Conservation (phyloP, 768 basidiomycete genomes). For the Boletus sp. region DNA sequence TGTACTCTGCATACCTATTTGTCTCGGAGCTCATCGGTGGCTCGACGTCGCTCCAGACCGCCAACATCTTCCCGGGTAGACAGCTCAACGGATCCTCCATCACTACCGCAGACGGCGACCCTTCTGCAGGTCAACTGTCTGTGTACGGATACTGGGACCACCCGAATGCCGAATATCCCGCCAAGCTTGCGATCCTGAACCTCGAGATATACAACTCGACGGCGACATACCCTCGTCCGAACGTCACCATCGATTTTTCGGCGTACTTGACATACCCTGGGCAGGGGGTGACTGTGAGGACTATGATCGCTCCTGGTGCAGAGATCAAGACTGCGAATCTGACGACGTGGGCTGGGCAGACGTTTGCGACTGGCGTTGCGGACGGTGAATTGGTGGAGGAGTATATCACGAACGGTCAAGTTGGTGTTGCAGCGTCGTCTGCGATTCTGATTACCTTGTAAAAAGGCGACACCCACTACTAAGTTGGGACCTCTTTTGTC, state of each 20-base stretch:
- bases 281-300: conserved; percentile 36
- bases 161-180: conserved; percentile 31
- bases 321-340: conserved; percentile 43
- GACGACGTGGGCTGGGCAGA: conserved; percentile 53
- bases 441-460: conserved; percentile 33
- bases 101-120: conserved; percentile 49
- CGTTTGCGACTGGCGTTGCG: conserved; percentile 39
- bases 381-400: conserved; percentile 42
- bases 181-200: conserved; percentile 51
- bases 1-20: conserved; percentile 52
- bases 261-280: conserved; percentile 33
- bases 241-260: conserved; percentile 46
- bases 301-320: conserved; percentile 47
- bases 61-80: conserved; percentile 51
- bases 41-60: conserved; percentile 42
- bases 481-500: neutral
- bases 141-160: conserved; percentile 53
- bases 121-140: conserved; percentile 47
- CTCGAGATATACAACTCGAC: conserved; percentile 52
- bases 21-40: conserved; percentile 47
- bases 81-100: conserved; percentile 52
- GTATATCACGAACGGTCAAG: conserved; percentile 31
- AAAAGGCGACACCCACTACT: neutral
- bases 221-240: conserved; percentile 39
- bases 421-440: conserved; percentile 38